phyloP scores from a whole-genome alignment of 2,329 filamentous ascomycete genomes.

The Alternaria panax region DNA sequence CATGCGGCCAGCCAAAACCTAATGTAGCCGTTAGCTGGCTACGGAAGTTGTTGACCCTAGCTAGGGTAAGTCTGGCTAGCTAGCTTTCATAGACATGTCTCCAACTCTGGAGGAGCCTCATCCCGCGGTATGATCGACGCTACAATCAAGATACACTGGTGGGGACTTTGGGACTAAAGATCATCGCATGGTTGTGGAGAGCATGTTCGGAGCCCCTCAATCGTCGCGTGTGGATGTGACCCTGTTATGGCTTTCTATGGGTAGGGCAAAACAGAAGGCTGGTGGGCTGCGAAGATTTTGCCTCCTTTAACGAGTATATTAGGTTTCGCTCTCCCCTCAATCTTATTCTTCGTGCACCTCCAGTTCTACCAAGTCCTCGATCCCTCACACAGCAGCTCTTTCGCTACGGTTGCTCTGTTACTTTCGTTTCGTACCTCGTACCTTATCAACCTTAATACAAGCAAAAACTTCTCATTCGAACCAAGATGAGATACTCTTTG shows the following conservation, averaged over 20 bases:
- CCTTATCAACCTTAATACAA: slow-evolving; percentile 25
- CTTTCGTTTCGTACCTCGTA: slow-evolving; percentile 35
- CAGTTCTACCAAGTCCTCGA: neutral
- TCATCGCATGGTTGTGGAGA: slow-evolving; percentile 18
- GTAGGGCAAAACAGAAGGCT: slow-evolving; percentile 27
- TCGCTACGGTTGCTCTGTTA: slow-evolving; percentile 49
- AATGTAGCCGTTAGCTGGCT: slow-evolving; percentile 17
- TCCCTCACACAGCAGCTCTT: slow-evolving; percentile 40
- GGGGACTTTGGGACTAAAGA: slow-evolving; percentile 16
- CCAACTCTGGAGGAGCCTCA: slow-evolving; percentile 22
- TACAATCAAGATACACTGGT: slow-evolving; percentile 24
- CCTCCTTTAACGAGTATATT: slow-evolving; percentile 34
- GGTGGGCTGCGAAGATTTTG: slow-evolving; percentile 26
- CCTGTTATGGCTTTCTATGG: slow-evolving; percentile 28
- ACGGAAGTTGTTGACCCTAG: slow-evolving; percentile 16
- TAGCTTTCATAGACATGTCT: slow-evolving; percentile 18
- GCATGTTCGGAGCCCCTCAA: slow-evolving; percentile 25
- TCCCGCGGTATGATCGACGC: slow-evolving; percentile 24
- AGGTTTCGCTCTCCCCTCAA: slow-evolving; percentile 26
- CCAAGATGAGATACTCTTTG: slow-evolving; percentile 42
- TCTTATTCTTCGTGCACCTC: slow-evolving; percentile 9
- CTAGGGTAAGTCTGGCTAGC: slow-evolving; percentile 25
- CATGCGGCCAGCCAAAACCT: slow-evolving; percentile 21
- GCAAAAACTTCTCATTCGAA: slow-evolving; percentile 18
- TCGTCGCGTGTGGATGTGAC: slow-evolving; percentile 41